Percentiles rank a stretch among this genome's conserved stretches.
Evolutionary conservation across 495 filamentous ascomycete genomes (phyloP).

Genomic region (Alectoria sarmentosa): DNA sequence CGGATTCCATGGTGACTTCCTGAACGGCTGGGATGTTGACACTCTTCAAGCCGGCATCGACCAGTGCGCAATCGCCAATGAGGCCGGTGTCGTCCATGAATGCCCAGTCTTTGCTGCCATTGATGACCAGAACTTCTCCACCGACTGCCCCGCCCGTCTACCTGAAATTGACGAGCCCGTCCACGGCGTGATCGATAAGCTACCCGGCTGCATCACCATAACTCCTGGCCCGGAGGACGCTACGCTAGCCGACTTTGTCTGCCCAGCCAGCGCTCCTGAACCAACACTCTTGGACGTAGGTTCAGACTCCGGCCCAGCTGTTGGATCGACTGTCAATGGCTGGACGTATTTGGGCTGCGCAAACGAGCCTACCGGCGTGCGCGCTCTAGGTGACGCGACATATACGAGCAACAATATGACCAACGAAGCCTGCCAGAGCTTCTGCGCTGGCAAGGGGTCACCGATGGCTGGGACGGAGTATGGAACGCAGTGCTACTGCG

Average conservation of each 20-base stretch:
- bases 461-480: slow-evolving; percentile 34
- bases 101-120: slow-evolving; percentile 31
- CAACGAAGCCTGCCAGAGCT: slow-evolving; percentile 32
- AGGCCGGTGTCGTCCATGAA: slow-evolving; percentile 28
- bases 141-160: slow-evolving; percentile 24
- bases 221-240: slow-evolving; percentile 32
- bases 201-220: slow-evolving; percentile 41
- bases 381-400: slow-evolving; percentile 25
- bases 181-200: slow-evolving; percentile 31
- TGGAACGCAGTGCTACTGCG: slow-evolving; percentile 33
- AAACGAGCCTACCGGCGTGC: slow-evolving; percentile 31
- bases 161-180: slow-evolving; percentile 33
- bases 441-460: slow-evolving; percentile 29
- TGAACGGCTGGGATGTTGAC: slow-evolving; percentile 40
- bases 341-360: slow-evolving; percentile 27
- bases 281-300: neutral
- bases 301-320: slow-evolving; percentile 10
- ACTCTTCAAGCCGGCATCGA: slow-evolving; percentile 22
- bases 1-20: slow-evolving; percentile 43
- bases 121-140: slow-evolving; percentile 21
- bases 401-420: slow-evolving; percentile 30
- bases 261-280: slow-evolving; percentile 4
- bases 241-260: slow-evolving; percentile 18
- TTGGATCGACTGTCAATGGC: slow-evolving; percentile 15
- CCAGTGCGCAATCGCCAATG: neutral